These are phyloP conservation scores for Aphanomyces stellatus DNA, from an alignment of 352 stramenopile species.

Conservation along the genomic window DNA sequence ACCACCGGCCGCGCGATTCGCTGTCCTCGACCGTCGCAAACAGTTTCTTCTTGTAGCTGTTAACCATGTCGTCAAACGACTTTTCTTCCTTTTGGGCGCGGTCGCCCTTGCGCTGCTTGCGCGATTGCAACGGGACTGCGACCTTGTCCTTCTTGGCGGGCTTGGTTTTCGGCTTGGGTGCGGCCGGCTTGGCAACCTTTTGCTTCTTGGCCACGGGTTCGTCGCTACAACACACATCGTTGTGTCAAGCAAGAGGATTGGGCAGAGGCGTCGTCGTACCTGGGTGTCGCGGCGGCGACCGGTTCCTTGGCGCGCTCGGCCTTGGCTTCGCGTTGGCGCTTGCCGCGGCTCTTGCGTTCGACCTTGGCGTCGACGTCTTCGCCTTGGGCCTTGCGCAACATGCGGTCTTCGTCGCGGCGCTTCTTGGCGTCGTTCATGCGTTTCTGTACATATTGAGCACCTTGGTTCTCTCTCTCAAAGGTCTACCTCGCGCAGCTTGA, in stretches of 20 bases:
- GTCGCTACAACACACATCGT: background rate
- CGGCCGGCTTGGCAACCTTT: conserved; percentile 17
- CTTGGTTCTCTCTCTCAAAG: no score
- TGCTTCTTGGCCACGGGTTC: conserved; percentile 25
- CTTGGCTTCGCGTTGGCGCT: conserved; percentile 71
- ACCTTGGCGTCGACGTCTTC: conserved; percentile 23
- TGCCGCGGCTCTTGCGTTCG: conserved; percentile 56
- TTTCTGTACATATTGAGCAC: background rate
- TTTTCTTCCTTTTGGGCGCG: conserved; percentile 46
- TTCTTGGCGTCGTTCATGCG: conserved; percentile 44
- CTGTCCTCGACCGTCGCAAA: conserved; percentile 32
- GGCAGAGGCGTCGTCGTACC: conserved; percentile 2
- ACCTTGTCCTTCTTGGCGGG: conserved; percentile 4
- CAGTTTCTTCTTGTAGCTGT: conserved; percentile 78
- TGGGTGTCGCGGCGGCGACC: background rate
- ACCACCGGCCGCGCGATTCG: conserved; percentile 6
- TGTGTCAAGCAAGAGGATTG: background rate
- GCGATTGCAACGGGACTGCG: conserved; percentile 24
- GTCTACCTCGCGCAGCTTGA: conserved; percentile 70
- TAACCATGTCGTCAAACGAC: conserved; percentile 70
- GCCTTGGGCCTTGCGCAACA: conserved; percentile 52
- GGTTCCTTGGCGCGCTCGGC: conserved; percentile 18
- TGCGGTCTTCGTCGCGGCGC: conserved; percentile 53
- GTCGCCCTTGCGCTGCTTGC: conserved; percentile 57
- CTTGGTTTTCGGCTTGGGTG: conserved; percentile 29